These are phyloP conservation scores for Microbotryomycetes sp. DNA, from an alignment of 1,284 basidiomycete species.

Conservation along the genomic window DNA sequence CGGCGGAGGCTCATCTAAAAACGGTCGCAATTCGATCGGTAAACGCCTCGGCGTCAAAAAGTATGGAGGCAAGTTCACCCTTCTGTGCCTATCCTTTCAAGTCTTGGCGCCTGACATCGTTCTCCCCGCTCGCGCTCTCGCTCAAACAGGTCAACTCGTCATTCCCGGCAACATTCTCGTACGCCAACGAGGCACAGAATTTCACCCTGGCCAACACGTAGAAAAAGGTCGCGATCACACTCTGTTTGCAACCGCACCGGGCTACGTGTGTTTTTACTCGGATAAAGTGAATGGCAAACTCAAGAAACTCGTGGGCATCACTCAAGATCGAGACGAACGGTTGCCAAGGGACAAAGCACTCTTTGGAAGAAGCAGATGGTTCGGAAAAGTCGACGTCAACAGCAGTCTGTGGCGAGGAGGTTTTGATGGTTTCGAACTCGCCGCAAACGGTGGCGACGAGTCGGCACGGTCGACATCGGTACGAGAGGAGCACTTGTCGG, in stretches of 20 bases:
- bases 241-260: conserved; percentile 76
- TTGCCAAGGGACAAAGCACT: conserved; percentile 68
- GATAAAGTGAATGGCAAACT: conserved; percentile 21
- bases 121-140: neutral
- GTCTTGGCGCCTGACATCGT: neutral
- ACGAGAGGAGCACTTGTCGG: neutral
- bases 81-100: neutral
- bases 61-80: conserved; percentile 65
- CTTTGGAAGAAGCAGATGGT: conserved; percentile 66
- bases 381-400: conserved; percentile 58
- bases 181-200: conserved; percentile 78
- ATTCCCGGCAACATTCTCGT: conserved; percentile 89
- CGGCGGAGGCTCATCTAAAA: conserved; percentile 82
- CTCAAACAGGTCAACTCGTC: conserved; percentile 64
- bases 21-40: conserved; percentile 82
- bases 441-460: neutral
- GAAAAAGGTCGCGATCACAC: conserved; percentile 87
- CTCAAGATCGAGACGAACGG: conserved; percentile 57
- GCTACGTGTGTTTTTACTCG: conserved; percentile 80
- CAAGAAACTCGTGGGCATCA: conserved; percentile 63
- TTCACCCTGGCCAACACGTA: conserved; percentile 87
- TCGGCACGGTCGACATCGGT: neutral
- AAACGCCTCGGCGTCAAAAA: conserved; percentile 87
- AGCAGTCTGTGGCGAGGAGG: neutral
- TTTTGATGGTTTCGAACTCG: neutral